Percentiles rank a stretch among this genome's conserved stretches.
phyloP scores from a whole-genome alignment of 164 flowering plant species.

The Nelumbo lutea region DNA sequence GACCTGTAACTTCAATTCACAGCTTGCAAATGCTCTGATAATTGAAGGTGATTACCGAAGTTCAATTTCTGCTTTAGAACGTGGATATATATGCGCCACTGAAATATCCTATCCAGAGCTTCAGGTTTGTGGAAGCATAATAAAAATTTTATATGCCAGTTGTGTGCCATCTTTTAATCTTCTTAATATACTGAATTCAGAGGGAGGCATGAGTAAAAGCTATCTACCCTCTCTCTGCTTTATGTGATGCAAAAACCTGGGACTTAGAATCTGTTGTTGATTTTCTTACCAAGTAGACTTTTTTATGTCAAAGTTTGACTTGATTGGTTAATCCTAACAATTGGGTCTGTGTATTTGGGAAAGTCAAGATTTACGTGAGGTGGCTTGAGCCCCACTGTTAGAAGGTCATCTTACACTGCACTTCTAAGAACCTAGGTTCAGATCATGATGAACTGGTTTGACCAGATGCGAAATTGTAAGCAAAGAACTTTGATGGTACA shows the following conservation, averaged over 20 bases:
- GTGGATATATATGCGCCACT: constrained; percentile 52
- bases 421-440: too few relatives aligned
- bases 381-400: neutral
- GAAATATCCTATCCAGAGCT: constrained; percentile 60
- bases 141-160: neutral
- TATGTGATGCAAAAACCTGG: neutral
- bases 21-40: constrained; percentile 73
- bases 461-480: too few relatives aligned
- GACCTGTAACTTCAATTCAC: constrained; percentile 87
- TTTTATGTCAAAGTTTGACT: neutral
- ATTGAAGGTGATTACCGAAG: constrained; percentile 72
- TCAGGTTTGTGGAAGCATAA: constrained; percentile 45
- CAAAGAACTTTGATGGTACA: too few relatives aligned
- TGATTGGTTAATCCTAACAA: neutral
- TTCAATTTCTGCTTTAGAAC: constrained; percentile 51
- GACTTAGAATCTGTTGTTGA: neutral
- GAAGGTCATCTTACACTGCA: neutral
- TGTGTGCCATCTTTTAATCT: neutral
- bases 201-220: neutral
- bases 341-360: neutral
- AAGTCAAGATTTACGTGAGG: neutral
- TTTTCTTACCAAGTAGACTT: neutral
- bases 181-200: neutral
- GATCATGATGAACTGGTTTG: too few relatives aligned
- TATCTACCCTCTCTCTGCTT: neutral